phyloP scores from a whole-genome alignment of 2,329 filamentous ascomycete species.

The Hypoxylon sp. region DNA sequence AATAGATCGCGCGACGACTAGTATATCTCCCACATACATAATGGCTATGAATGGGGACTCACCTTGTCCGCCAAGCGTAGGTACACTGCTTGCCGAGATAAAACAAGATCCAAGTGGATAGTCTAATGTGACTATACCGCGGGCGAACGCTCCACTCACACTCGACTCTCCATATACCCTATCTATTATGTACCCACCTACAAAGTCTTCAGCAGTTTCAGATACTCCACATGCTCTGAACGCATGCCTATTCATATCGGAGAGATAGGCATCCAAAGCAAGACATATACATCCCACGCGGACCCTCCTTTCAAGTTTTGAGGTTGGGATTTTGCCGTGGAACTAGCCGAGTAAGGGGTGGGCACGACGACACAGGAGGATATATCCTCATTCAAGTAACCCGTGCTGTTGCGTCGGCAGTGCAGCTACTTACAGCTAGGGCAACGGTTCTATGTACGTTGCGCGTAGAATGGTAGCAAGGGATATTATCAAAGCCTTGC shows the following conservation, averaged over 20 bases:
- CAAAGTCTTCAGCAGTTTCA: constrained; percentile 40
- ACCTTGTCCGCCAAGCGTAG: constrained; percentile 27
- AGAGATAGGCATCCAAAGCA: constrained; percentile 39
- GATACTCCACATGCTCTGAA: constrained; percentile 43
- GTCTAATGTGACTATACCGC: constrained; percentile 40
- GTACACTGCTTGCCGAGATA: constrained; percentile 37
- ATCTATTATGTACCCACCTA: constrained; percentile 40
- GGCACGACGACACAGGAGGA: constrained; percentile 25
- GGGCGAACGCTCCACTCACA: constrained; percentile 38
- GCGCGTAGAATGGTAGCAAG: constrained; percentile 25
- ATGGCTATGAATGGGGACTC: constrained; percentile 26
- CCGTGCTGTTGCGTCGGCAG: constrained; percentile 27
- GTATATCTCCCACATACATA: constrained; percentile 3
- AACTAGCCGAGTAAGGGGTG: constrained; percentile 29
- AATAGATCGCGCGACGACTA: constrained; percentile 22
- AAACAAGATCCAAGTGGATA: constrained; percentile 41
- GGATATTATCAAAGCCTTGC: constrained; percentile 32
- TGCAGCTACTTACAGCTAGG: constrained; percentile 25
- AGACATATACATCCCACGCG: constrained; percentile 42
- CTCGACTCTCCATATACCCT: constrained; percentile 37
- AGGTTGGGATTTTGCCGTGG: constrained; percentile 31
- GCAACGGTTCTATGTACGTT: constrained; percentile 33
- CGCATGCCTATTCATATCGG: constrained; percentile 40
- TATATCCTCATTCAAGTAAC: constrained; percentile 40
- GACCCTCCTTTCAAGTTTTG: constrained; percentile 39